These are phyloP conservation scores for Syncephalastrum monosporum DNA, from an alignment of 371 early-diverging fungal genomes.

Conservation along the genomic window DNA sequence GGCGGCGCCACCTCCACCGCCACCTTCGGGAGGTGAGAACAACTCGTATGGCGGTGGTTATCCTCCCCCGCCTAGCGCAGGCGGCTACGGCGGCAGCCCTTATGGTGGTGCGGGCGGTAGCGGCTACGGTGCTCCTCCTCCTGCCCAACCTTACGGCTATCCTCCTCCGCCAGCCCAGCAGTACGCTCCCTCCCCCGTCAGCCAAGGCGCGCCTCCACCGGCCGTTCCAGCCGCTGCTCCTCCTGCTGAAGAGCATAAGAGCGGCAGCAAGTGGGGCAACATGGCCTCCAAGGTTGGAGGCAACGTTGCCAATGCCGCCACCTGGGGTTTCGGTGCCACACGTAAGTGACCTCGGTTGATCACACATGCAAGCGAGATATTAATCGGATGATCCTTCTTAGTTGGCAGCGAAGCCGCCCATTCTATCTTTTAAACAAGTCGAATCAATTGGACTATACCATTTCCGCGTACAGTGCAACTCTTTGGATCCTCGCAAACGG, in stretches of 20 bases:
- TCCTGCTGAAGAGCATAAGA: conserved; percentile 12
- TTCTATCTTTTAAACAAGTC: conserved; percentile 22
- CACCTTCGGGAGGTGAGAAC: conserved; percentile 7
- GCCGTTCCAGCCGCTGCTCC: conserved; percentile 15
- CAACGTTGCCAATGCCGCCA: conserved; percentile 36
- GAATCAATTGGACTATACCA: too few relatives aligned
- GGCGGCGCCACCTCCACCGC: conserved; percentile 11
- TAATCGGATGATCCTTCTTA: conserved; percentile 13
- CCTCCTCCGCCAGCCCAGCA: conserved; percentile 13
- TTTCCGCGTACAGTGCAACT: too few relatives aligned
- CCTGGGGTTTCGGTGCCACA: conserved; percentile 47
- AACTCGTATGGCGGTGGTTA: conserved; percentile 7
- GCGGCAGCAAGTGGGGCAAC: conserved; percentile 13
- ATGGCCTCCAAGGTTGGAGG: conserved; percentile 28
- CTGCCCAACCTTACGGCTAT: conserved; percentile 9
- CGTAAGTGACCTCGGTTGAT: conserved; percentile 16
- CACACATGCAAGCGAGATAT: background rate
- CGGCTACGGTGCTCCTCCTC: conserved; percentile 15
- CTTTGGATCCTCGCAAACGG: too few relatives aligned
- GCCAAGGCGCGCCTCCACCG: conserved; percentile 8
- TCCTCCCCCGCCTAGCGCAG: conserved; percentile 13
- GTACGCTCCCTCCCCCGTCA: too few relatives aligned
- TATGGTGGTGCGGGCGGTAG: conserved; percentile 1
- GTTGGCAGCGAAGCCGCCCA: conserved; percentile 32
- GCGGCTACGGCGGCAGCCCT: background rate